phyloP scores from a whole-genome alignment of 2,329 filamentous ascomycete species.

The Aureobasidium mangrovei region DNA sequence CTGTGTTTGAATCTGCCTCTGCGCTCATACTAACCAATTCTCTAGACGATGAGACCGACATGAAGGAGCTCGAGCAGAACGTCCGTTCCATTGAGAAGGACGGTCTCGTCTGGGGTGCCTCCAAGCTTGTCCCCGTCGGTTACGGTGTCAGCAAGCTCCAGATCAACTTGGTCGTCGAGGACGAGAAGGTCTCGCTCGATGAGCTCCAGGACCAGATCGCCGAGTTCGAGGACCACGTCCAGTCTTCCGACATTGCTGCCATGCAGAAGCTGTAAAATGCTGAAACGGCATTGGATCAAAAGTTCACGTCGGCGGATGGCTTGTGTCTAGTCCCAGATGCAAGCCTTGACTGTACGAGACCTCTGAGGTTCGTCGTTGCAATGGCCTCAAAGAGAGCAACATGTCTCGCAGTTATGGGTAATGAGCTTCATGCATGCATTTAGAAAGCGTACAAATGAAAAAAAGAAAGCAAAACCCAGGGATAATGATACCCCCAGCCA shows the following conservation, averaged over 20 bases:
- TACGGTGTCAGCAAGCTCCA: constrained; percentile 99
- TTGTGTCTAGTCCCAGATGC: constrained; percentile 4
- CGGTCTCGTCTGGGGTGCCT: constrained; percentile 91
- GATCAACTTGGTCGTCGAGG: constrained; percentile 96
- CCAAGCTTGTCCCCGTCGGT: constrained; percentile 80
- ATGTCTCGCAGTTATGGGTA: constrained; percentile 14
- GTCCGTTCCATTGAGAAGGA: constrained; percentile 84
- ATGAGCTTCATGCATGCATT: constrained; percentile 15
- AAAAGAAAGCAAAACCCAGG: constrained; percentile 12
- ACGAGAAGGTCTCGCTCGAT: constrained; percentile 83
- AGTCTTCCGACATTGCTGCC: constrained; percentile 82
- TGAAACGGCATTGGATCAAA: constrained; percentile 3
- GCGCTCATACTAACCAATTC: constrained; percentile 19
- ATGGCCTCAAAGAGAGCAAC: background rate
- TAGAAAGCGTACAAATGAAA: constrained; percentile 14
- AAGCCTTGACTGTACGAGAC: background rate
- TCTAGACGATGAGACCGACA: constrained; percentile 84
- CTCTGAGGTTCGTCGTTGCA: background rate
- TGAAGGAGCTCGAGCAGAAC: constrained; percentile 68
- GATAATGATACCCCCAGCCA: constrained; percentile 10
- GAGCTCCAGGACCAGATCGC: constrained; percentile 83
- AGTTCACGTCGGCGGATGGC: background rate
- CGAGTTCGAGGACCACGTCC: constrained; percentile 87
- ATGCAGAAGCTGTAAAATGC: constrained; percentile 80
- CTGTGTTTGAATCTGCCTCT: background rate